Percentiles rank a stretch among this genome's conserved stretches.
Conservation (phyloP, 2,329 filamentous ascomycete genomes). For the Alternaria angustiovoidea region DNA sequence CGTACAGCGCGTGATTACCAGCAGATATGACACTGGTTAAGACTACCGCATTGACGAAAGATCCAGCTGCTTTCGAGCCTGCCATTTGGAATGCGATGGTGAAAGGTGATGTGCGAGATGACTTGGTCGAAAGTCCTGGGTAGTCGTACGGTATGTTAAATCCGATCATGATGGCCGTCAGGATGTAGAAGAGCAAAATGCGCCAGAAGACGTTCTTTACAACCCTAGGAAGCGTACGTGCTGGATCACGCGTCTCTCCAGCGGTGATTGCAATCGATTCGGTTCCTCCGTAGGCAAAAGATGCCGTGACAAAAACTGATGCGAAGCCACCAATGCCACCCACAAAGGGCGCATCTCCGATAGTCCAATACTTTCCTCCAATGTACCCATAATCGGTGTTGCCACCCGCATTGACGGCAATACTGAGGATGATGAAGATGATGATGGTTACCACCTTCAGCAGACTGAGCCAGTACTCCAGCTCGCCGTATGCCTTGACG, state of each 20-base stretch:
- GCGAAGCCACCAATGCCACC: slow-evolving; percentile 62
- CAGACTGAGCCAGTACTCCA: slow-evolving; percentile 47
- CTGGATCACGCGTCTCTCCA: slow-evolving; percentile 79
- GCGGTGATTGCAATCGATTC: slow-evolving; percentile 80
- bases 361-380: slow-evolving; percentile 72
- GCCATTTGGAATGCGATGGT: slow-evolving; percentile 71
- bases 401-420: slow-evolving; percentile 40
- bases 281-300: slow-evolving; percentile 77
- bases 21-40: slow-evolving; percentile 67
- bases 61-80: slow-evolving; percentile 66
- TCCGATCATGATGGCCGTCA: slow-evolving; percentile 53
- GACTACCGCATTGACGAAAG: slow-evolving; percentile 72
- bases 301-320: slow-evolving; percentile 77
- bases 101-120: slow-evolving; percentile 64
- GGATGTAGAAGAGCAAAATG: slow-evolving; percentile 54
- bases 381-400: slow-evolving; percentile 35
- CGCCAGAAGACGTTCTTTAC: slow-evolving; percentile 86
- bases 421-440: slow-evolving; percentile 46
- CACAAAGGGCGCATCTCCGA: slow-evolving; percentile 64
- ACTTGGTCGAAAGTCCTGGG: slow-evolving; percentile 46
- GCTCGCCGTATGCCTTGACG: slow-evolving; percentile 47
- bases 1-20: slow-evolving; percentile 65
- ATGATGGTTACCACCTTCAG: slow-evolving; percentile 47
- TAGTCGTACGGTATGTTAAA: slow-evolving; percentile 53
- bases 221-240: slow-evolving; percentile 82